Evolutionary conservation across 2,329 filamentous ascomycete genomes (phyloP), one percentile per base, ranked within the genome.

Genomic region (Nakataea oryzae): DNA sequence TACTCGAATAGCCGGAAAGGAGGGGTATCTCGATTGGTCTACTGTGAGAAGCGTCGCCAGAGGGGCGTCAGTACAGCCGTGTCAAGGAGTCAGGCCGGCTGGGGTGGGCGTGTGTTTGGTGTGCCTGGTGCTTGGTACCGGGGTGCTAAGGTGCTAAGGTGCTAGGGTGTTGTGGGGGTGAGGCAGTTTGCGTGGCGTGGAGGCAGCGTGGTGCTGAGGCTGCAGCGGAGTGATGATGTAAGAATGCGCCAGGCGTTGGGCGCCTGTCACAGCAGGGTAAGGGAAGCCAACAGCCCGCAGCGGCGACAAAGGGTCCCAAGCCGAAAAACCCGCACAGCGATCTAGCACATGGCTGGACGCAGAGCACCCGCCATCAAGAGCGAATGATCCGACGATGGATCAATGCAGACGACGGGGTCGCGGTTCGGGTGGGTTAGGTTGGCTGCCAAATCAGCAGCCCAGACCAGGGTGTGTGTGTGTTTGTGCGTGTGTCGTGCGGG

Each of bases 11-110:
- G 59, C 32, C 29, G 50, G 24, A n/a, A 41, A 54, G n/a, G n/a
- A 24, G 59, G 59, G 59, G 59, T 61, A 61, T 61, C 59, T 61
- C n/a, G 59, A 61, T 57, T 47, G 27, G 59, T 61, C 59, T 61
- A 61, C 29, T 57, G 50, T 61, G 30, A 54, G 26, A 57, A 34
- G n/a, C 14, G 59, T 27, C 30, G 29, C 24, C 54, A 21, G 28
- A 34, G 17, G 26, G 54, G 34, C 27, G 59, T 61, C 54, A 61
- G 59, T 56, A 47, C n/a, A 28, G 54, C 9, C 13, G 17, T 26
- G 26, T 8, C 24, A 6, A 17, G 28, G 32, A 27, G 58, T 59
- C 58, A 47, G 47, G 58, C 30, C 27, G 34, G 26, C 58, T 28
- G 58, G 24, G 9, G 27, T 29, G 34, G 32, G 58, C 9, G 47